phyloP scores from a whole-genome alignment of 2,329 filamentous ascomycete species.

The Xylaria multiplex region DNA sequence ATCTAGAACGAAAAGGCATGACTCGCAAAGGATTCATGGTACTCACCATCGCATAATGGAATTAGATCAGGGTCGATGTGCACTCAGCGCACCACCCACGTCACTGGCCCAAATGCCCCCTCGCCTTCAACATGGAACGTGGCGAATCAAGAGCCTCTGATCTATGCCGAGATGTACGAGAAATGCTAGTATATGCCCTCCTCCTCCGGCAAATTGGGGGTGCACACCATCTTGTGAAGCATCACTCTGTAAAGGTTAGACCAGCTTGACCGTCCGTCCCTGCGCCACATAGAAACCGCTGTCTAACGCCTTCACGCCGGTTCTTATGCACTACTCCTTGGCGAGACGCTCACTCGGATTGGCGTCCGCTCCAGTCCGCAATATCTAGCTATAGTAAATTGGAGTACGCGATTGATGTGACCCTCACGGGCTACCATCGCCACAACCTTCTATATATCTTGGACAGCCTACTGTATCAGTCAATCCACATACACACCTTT shows the following conservation, averaged over 20 bases:
- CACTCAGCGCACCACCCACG: constrained; percentile 32
- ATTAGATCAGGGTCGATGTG: constrained; percentile 11
- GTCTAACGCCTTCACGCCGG: neutral
- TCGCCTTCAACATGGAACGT: constrained; percentile 32
- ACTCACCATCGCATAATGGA: constrained; percentile 16
- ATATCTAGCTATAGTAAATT: neutral
- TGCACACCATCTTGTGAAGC: constrained; percentile 27
- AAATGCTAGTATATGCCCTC: constrained; percentile 33
- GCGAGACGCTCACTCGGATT: neutral
- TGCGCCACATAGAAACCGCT: constrained; percentile 24
- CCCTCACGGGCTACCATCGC: constrained; percentile 9
- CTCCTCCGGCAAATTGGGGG: constrained; percentile 40
- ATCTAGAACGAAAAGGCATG: constrained; percentile 9
- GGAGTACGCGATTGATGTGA: constrained; percentile 27
- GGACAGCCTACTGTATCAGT: constrained; percentile 19
- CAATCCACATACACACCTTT: neutral
- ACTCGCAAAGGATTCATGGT: constrained; percentile 12
- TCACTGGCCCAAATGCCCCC: constrained; percentile 41
- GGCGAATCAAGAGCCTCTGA: constrained; percentile 36
- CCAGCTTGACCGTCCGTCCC: constrained; percentile 15
- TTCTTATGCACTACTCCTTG: constrained; percentile 6
- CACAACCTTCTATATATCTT: constrained; percentile 11
- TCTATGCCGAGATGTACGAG: constrained; percentile 38
- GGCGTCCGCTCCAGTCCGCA: constrained; percentile 12
- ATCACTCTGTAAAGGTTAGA: neutral